Conservation (phyloP, 805 yeast genomes). For the Candida berthetii region DNA sequence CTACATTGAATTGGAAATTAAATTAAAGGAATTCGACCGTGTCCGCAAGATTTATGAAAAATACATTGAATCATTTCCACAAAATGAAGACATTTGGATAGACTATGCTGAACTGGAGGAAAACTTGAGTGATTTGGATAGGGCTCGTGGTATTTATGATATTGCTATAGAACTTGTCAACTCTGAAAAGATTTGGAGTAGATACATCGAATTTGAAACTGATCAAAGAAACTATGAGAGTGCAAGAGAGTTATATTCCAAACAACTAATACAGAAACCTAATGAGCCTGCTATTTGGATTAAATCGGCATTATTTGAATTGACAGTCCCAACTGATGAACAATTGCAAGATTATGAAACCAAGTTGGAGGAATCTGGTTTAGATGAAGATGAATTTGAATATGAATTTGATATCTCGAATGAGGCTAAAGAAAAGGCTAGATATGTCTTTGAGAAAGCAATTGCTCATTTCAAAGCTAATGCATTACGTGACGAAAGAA, state of each 20-base stretch:
- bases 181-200: constrained; percentile 23
- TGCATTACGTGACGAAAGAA: constrained; percentile 36
- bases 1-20: constrained; percentile 64
- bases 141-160: constrained; percentile 60
- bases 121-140: constrained; percentile 56
- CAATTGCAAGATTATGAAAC: constrained; percentile 34
- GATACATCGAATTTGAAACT: constrained; percentile 51
- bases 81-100: constrained; percentile 42
- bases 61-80: constrained; percentile 45
- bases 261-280: constrained; percentile 26
- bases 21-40: constrained; percentile 73
- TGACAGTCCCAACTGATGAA: constrained; percentile 50
- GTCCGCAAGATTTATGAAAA: constrained; percentile 69
- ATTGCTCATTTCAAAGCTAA: constrained; percentile 33
- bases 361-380: constrained; percentile 12
- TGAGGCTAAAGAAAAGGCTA: constrained; percentile 41
- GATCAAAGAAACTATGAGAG: constrained; percentile 51
- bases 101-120: constrained; percentile 66
- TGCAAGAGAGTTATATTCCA: constrained; percentile 47
- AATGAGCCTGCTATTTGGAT: constrained; percentile 46
- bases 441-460: constrained; percentile 54
- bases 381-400: constrained; percentile 36
- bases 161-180: constrained; percentile 33
- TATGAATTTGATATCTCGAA: constrained; percentile 46
- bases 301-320: constrained; percentile 64